Conservation (phyloP, 495 filamentous ascomycete genomes). For the Xylaria telfairii region DNA sequence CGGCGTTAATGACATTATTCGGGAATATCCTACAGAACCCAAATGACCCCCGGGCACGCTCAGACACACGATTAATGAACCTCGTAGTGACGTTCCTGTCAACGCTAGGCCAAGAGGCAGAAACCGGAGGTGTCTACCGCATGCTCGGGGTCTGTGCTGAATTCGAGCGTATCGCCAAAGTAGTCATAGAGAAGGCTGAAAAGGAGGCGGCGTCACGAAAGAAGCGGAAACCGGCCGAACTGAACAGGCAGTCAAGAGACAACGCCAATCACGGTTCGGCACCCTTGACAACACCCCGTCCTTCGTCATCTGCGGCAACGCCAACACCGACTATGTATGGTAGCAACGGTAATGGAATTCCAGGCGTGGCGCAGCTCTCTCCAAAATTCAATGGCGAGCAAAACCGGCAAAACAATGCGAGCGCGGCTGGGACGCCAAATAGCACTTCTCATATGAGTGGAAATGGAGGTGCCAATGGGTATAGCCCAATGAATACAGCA, state of each 20-base stretch:
- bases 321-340: conserved; percentile 37
- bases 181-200: conserved; percentile 90
- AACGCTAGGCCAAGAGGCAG: conserved; percentile 72
- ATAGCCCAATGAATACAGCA: conserved; percentile 46
- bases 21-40: conserved; percentile 98
- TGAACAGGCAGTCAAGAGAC: conserved; percentile 31
- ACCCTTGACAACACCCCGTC: conserved; percentile 26
- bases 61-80: conserved; percentile 90
- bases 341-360: conserved; percentile 29
- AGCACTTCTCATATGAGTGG: conserved; percentile 28
- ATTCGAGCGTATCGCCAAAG: conserved; percentile 91
- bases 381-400: conserved; percentile 48
- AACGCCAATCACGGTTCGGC: conserved; percentile 29
- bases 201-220: conserved; percentile 75
- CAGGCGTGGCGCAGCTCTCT: conserved; percentile 42
- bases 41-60: conserved; percentile 82
- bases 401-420: conserved; percentile 40
- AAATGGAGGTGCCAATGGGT: conserved; percentile 35
- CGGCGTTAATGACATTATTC: conserved; percentile 92
- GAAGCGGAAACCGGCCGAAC: conserved; percentile 76
- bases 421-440: conserved; percentile 14
- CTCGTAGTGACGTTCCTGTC: conserved; percentile 87
- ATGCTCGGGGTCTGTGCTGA: conserved; percentile 94
- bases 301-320: conserved; percentile 36
- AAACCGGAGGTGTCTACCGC: conserved; percentile 84